Conservation (phyloP, 23 red algal species). For the Gracilaria gracilis region DNA sequence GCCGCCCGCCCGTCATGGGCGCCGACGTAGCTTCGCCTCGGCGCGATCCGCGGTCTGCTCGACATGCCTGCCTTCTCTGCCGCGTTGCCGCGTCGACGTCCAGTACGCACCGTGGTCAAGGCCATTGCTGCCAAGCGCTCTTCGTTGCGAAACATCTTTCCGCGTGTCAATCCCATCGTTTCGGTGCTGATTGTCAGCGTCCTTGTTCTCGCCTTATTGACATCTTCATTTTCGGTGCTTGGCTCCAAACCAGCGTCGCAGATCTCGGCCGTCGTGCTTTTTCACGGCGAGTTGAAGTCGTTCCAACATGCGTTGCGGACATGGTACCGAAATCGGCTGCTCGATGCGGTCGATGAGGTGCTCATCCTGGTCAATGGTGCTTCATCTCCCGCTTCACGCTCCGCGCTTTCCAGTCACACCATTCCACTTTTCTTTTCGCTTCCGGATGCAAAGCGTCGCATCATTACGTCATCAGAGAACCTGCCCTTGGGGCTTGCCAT, state of each 20-base stretch:
- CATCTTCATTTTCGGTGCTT: not conserved
- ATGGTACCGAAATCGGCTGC: slow-evolving; percentile 39
- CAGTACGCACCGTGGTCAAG: slow-evolving; percentile 3
- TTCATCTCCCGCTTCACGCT: too few species aligned
- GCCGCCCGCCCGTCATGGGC: too few species aligned
- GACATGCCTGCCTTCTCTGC: not conserved
- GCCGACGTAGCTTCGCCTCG: too few species aligned
- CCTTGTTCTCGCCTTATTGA: not conserved
- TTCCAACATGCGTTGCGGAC: slow-evolving; percentile 10
- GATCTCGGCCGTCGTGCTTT: slow-evolving; percentile 54
- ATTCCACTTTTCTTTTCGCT: too few species aligned
- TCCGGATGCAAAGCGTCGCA: too few species aligned
- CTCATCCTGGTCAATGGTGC: too few species aligned
- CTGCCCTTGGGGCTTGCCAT: too few species aligned
- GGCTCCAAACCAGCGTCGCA: not conserved
- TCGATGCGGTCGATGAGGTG: slow-evolving; percentile 47
- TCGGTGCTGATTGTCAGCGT: not conserved
- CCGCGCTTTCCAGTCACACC: too few species aligned
- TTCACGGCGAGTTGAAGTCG: slow-evolving; percentile 49
- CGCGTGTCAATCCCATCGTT: not conserved
- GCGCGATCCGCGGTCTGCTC: too few species aligned
- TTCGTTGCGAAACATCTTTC: not conserved
- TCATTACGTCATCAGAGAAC: too few species aligned
- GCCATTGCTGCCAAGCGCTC: not conserved
- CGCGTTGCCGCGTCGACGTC: not conserved